Evolutionary conservation across 2,329 filamentous ascomycete genomes (phyloP), one percentile per base, ranked within the genome.

Genomic region (Sporothrix brunneoviolacea): DNA sequence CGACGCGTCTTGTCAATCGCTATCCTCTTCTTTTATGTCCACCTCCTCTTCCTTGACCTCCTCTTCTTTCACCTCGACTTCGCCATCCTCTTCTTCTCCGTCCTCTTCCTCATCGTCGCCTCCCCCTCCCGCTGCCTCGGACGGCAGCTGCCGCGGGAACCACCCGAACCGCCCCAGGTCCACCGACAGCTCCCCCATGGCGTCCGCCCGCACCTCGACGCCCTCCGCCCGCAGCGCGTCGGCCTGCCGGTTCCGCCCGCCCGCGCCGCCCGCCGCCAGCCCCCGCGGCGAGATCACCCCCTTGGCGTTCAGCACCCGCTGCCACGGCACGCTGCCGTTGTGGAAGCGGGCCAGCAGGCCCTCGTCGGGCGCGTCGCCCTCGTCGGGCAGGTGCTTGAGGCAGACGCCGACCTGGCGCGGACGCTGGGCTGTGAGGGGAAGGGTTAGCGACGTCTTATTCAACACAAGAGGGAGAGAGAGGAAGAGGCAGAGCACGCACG

Each of bases 361-460:
- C 7, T 69, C n/a, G n/a, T n/a, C 62, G 1, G 90, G 15, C 1
- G n/a, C 18, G 2, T 28, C 47, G 8, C 36, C 39, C 28, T 53
- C 32, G 4, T 45, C 47, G 3, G 55, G 80, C 12, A 97, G 80
- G 64, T 95, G 84, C 65, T 95, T 96, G 22, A 97, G 78, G 66
- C 87, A 94, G 41, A 93, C 76, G 48, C 91, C 91, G 7, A 97
- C 91, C 69, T 97, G 91, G 51, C 91, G 80, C 1, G 84, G 82
- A 3, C 85, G 74, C 62, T 88, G 78, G 3, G 84, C 84, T 88
- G 52, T 5, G 8, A 3, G 44, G 27, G 33, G 35, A 37, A 39
- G 50, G n/a, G 27, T n/a, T 44, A 8, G 21, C 16, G 10, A 2
- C 21, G n/a, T 35, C 10, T 5, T 16, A n/a, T 19, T 36, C 37